Conservation (phyloP, 345 rosid species). For the Eucalyptus dawsonii region DNA sequence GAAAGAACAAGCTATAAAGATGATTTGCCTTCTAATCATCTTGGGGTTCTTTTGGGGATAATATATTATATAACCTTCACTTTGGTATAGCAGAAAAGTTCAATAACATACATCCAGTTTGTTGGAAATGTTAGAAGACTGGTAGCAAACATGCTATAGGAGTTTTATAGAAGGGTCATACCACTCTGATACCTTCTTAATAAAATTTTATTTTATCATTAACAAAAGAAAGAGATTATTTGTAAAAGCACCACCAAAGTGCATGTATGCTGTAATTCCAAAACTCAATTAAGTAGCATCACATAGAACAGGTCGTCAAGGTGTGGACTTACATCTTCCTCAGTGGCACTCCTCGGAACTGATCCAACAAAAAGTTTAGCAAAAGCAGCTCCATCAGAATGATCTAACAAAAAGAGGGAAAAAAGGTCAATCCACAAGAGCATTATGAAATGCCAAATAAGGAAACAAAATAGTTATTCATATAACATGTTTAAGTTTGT, state of each 20-base stretch:
- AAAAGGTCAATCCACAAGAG: neutral
- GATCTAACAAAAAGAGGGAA: slow-evolving; percentile 19
- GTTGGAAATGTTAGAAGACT: neutral
- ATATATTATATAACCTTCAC: neutral
- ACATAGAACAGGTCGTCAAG: neutral
- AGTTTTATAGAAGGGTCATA: neutral
- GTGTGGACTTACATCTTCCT: slow-evolving; percentile 65
- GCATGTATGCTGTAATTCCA: neutral
- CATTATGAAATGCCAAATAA: neutral
- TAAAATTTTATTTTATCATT: neutral
- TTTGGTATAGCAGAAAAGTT: neutral
- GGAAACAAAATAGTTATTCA: neutral
- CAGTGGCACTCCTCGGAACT: slow-evolving; percentile 77
- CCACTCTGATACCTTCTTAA: neutral
- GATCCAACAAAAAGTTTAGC: slow-evolving; percentile 99
- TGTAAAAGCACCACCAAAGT: neutral
- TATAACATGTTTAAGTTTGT: neutral
- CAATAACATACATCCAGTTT: neutral
- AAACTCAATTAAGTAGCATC: neutral
- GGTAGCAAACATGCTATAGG: neutral
- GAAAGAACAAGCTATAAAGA: neutral
- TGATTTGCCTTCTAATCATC: neutral
- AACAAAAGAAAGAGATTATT: neutral
- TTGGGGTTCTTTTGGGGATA: neutral
- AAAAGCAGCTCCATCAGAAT: slow-evolving; percentile 26